Evolutionary conservation across 805 yeast genomes (phyloP).

Genomic region (Saccharomyces mikatae): DNA sequence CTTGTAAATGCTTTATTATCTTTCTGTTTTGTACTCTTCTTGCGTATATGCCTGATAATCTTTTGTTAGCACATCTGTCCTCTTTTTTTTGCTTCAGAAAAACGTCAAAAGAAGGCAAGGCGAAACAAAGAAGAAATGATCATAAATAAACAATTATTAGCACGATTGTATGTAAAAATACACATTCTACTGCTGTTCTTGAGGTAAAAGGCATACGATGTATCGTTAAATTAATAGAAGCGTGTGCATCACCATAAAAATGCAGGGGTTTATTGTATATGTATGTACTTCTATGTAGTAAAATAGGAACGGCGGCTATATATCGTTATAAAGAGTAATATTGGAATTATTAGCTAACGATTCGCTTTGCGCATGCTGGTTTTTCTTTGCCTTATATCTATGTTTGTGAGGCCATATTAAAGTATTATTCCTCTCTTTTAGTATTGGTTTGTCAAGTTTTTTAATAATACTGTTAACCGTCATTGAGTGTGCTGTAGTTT

Average conservation of each 20-base stretch:
- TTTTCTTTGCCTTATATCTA: conserved; percentile 7
- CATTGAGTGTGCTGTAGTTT: not conserved
- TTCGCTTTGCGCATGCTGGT: not conserved
- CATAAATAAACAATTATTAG: not conserved
- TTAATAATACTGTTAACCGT: conserved; percentile 10
- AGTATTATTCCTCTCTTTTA: conserved; percentile 14
- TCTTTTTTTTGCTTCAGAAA: not conserved
- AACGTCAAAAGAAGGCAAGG: not conserved
- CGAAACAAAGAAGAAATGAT: not conserved
- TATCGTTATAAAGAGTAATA: conserved; percentile 12
- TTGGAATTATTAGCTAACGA: conserved; percentile 6
- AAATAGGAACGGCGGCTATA: not conserved
- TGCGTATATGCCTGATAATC: not conserved
- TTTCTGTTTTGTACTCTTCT: not conserved
- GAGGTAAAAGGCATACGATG: not conserved
- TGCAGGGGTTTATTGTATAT: not conserved
- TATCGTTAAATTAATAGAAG: not conserved
- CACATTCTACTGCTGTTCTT: not conserved
- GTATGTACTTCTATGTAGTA: not conserved
- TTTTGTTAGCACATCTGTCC: not conserved
- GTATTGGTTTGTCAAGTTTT: conserved; percentile 17
- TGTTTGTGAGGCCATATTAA: conserved; percentile 20
- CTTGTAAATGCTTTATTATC: not conserved
- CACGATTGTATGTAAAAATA: not conserved
- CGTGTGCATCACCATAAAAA: not conserved